phyloP scores from a whole-genome alignment of 1,284 basidiomycete species.

The Fomitopsis betulina region DNA sequence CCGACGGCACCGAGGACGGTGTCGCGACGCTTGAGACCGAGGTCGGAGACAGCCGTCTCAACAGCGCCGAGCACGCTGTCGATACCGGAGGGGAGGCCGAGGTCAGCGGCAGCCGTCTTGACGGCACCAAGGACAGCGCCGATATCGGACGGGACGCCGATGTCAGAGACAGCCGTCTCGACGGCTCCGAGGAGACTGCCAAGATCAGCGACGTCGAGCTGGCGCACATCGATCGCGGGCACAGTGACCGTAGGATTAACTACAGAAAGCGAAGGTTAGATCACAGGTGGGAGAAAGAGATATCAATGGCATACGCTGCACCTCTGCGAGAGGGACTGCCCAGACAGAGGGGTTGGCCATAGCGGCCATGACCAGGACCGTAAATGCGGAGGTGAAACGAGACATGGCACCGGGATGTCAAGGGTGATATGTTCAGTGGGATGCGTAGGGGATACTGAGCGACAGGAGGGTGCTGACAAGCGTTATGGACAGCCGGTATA shows the following conservation, averaged over 20 bases:
- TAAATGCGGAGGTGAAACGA: background rate
- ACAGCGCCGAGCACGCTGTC: too few species aligned
- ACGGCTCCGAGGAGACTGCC: background rate
- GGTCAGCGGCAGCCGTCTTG: background rate
- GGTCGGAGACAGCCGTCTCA: too few species aligned
- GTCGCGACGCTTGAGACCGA: too few species aligned
- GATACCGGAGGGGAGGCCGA: too few species aligned
- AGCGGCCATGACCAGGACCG: background rate
- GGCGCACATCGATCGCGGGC: background rate
- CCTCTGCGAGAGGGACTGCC: background rate
- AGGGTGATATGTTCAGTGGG: background rate
- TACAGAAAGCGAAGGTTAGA: background rate
- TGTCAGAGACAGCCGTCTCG: background rate
- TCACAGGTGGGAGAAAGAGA: background rate
- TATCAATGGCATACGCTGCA: background rate
- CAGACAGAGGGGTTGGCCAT: background rate
- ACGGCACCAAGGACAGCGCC: background rate
- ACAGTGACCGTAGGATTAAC: background rate
- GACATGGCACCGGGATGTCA: background rate
- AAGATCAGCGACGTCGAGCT: background rate
- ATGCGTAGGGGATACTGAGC: background rate
- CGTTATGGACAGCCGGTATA: background rate
- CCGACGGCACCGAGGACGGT: background rate
- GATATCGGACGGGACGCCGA: background rate
- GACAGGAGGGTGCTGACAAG: conserved; percentile 1